Evolutionary conservation across 768 basidiomycete species (phyloP), one percentile per base, ranked within the genome.

Genomic region (Gymnopilus dilepis): DNA sequence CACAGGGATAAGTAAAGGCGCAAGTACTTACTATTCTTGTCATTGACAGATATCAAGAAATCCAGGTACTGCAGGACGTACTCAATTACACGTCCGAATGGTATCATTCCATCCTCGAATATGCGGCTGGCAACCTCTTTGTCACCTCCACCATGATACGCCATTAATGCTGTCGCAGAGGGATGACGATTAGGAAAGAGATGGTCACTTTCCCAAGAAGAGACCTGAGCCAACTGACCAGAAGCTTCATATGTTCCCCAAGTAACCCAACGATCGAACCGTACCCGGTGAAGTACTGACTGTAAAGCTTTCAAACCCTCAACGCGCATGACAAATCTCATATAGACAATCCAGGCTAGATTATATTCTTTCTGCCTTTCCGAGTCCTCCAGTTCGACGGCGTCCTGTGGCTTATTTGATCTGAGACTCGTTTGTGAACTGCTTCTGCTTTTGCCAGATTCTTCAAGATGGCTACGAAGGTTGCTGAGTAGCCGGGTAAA

Each of bases 221-320:
- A 45, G 31, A 42, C 58, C 43, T 56, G 42, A 21, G 48, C 6
- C 55, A 38, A 52, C 68, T 30, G 64, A 96, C 95, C 95, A 57
- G 93, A 89, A 42, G 95, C 91, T 73, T 99, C 96, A 68, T 89
- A 97, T 0, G 94, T 91, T 69, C 95, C 91, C 97, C 97, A 99
- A 15, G 92, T 83, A 1, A 84, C 84, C 85, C 84, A 92, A 47
- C 82, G 82, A 65, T 84, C 82, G 69, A 86, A 91, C 66, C 95
- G 82, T 11, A 95, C 94, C 74, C 89, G 90, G 19, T 83, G 85
- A 68, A 99, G 99, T 6, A 95, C 77, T 0, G 81, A 79, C 58
- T 96, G 80, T 40, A 91, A 89, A 3, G 88, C 80, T 74, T 91
- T 91, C 67, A 94, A 84, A 19, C 93, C 93, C 79, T 97, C 94